Percentiles rank a stretch among this genome's conserved stretches.
These are phyloP conservation scores for Teratosphaeria destructans DNA, from an alignment of 2,329 filamentous ascomycete genomes.

Conservation along the genomic window DNA sequence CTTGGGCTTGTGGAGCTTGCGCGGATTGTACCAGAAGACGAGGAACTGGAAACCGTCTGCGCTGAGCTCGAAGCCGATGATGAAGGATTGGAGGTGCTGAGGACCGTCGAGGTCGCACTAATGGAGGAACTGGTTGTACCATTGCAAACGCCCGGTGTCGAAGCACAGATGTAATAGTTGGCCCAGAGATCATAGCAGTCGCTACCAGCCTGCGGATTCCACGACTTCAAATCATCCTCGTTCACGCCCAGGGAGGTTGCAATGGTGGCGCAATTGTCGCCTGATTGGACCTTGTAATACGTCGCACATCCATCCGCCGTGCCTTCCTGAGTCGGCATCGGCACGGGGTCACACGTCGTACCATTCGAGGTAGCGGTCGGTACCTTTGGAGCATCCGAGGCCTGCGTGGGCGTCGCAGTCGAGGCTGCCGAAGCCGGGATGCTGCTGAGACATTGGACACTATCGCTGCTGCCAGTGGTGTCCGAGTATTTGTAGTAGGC, in stretches of 20 bases:
- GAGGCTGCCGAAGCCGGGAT: background rate
- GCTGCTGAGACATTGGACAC: background rate
- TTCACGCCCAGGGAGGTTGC: background rate
- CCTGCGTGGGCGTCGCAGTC: background rate
- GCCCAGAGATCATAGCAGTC: background rate
- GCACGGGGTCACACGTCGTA: background rate
- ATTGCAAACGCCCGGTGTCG: background rate
- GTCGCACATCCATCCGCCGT: background rate
- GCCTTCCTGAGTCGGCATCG: background rate
- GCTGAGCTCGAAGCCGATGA: background rate
- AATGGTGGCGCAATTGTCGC: background rate
- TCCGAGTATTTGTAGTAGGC: background rate
- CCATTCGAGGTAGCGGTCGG: background rate
- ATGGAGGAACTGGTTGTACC: background rate
- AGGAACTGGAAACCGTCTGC: too few relatives aligned
- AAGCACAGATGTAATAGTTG: background rate
- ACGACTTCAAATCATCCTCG: background rate
- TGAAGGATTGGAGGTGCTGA: background rate
- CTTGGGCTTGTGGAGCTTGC: background rate
- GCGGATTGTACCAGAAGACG: too few relatives aligned
- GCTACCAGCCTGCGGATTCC: background rate
- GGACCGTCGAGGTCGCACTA: background rate
- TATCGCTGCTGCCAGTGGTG: background rate
- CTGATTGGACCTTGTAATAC: background rate
- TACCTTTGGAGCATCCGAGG: background rate